These are phyloP conservation scores for Tulasnella sp. DNA, from an alignment of 768 basidiomycete genomes.

Conservation along the genomic window DNA sequence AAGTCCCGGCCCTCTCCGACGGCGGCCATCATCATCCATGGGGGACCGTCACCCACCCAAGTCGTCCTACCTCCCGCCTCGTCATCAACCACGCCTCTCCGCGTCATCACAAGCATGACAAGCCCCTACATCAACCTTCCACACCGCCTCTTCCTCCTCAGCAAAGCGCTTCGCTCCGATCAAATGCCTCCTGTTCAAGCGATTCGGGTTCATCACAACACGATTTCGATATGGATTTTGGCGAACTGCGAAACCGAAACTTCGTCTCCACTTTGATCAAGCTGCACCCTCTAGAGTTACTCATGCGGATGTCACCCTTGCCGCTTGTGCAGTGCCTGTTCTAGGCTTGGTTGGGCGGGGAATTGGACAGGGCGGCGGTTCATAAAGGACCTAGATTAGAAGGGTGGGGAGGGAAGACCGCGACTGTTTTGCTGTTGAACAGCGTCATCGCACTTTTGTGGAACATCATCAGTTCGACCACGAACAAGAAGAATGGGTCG, in stretches of 20 bases:
- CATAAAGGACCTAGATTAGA: too few species aligned
- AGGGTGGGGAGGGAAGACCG: too few species aligned
- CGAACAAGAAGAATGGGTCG: too few species aligned
- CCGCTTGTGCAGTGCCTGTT: too few species aligned
- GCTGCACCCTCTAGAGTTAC: constrained; percentile 76
- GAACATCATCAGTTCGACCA: too few species aligned
- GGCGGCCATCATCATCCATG: too few species aligned
- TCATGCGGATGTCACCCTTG: constrained; percentile 85
- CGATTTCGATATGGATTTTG: constrained; percentile 19
- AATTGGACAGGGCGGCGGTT: too few species aligned
- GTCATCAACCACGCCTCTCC: background rate
- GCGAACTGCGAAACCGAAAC: background rate
- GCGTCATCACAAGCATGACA: too few species aligned
- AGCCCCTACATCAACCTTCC: too few species aligned
- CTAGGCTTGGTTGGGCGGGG: too few species aligned
- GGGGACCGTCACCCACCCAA: background rate
- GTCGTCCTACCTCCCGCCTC: background rate
- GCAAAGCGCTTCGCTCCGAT: constrained; percentile 23
- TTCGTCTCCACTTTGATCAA: constrained; percentile 28
- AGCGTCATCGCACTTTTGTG: too few species aligned
- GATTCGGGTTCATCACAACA: constrained; percentile 32
- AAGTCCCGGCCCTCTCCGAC: background rate
- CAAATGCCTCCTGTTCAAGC: constrained; percentile 33
- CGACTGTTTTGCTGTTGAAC: too few species aligned
- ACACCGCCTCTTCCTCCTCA: constrained; percentile 22